Base-by-base conservation (phyloP, 1,139 yeast species). In the Blastobotrys elegans region DNA sequence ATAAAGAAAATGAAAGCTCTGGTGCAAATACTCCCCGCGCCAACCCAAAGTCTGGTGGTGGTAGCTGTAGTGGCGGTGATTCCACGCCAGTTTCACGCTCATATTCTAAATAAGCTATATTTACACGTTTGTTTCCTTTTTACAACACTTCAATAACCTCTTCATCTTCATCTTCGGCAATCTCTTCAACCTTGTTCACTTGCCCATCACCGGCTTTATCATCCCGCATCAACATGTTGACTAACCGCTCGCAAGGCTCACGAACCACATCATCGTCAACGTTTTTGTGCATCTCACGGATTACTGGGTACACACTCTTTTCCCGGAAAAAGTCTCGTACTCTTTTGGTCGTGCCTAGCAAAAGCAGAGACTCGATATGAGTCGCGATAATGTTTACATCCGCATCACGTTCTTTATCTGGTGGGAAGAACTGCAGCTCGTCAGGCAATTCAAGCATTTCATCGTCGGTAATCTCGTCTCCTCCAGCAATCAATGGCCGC, bases 391-490 rank as follows among this genome's bases (percentile, higher is more conserved):
- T 79, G 6, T 80, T 79, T 27, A 70, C 67, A 16, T 79, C 72
- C 4, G 94, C 82, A 55, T 92, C 98, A 58, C 95, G 78, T 58
- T 72, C 63, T 64, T 87, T 88, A 55, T 85, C 94, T 26, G 80
- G 80, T 13, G 87, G 86, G 47, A 88, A 71, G 45, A 86, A 73
- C 66, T 88, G 96, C 49, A 90, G 76, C 61, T 87, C 95, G 29
- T 87, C 96, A 1, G 97, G 97, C 55, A 92, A 76, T 47, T 83
- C 80, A 60, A 87, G 84, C 75, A 84, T 78, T 60, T 92, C 97
- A 37, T 90, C 97, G 48, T 82, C 89, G 50, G 86, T 80, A 51
- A 84, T 77, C 39, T 73, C 75, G 61, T 87, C 94, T 0, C 94
- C 83, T 0, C 90, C 88, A 8, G 35, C 52, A 1, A 95, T 84